Evolutionary conservation across 106 monocot genomes (phyloP).

Genomic region (Dioscorea zingiberensis): DNA sequence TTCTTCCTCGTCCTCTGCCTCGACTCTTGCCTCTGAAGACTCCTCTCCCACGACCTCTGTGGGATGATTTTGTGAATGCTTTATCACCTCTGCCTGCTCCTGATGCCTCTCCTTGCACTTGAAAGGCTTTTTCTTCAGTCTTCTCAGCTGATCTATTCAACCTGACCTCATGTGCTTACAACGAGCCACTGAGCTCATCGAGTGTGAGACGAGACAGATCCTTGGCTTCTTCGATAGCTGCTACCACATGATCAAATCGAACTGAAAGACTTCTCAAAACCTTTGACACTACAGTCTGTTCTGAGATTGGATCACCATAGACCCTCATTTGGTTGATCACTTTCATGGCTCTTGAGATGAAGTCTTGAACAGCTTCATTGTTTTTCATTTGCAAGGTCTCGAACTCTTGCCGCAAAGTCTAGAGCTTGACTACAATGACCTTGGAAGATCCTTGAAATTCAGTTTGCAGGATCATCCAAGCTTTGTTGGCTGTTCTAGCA

Average conservation of each 20-base stretch:
- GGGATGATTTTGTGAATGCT: too few species aligned
- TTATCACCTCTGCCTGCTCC: not conserved
- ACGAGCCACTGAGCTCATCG: not conserved
- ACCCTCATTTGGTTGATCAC: not conserved
- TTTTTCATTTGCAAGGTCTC: not conserved
- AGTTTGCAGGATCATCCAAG: too few species aligned
- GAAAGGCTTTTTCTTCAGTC: not conserved
- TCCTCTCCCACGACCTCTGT: not conserved
- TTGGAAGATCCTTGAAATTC: too few species aligned
- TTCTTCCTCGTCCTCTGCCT: not conserved
- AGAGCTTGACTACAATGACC: too few species aligned
- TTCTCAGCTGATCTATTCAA: not conserved
- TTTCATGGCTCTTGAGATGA: not conserved
- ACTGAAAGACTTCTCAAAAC: not conserved
- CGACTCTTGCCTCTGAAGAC: not conserved
- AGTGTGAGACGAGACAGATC: not conserved
- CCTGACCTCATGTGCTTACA: not conserved
- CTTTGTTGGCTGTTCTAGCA: too few species aligned
- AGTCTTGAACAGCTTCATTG: not conserved
- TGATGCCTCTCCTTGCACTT: not conserved
- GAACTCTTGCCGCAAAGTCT: not conserved
- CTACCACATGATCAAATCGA: not conserved
- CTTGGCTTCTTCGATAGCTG: not conserved
- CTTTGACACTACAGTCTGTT: not conserved
- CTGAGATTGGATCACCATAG: not conserved